A percentile compares a stretch with the other conserved stretches of the same genome.
Evolutionary conservation across 2,329 filamentous ascomycete species (phyloP).

Genomic region (Dactylellina drechsleri): DNA sequence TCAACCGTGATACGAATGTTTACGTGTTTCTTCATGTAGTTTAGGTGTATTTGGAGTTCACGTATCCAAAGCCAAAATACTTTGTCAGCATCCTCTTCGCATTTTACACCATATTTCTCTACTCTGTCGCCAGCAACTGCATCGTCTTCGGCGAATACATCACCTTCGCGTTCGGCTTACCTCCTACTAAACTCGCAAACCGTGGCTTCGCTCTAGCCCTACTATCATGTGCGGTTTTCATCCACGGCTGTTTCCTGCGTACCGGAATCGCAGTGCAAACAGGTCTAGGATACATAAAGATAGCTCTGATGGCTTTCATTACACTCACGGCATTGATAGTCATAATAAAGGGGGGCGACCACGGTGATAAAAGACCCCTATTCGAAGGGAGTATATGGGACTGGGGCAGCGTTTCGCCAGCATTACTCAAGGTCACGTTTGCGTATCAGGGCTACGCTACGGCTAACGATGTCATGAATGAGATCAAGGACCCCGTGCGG

Average conservation of each 20-base stretch:
- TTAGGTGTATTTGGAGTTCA: slow-evolving; percentile 71
- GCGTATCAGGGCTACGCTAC: slow-evolving; percentile 75
- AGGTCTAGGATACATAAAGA: slow-evolving; percentile 72
- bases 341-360: slow-evolving; percentile 62
- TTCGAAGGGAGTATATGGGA: slow-evolving; percentile 70
- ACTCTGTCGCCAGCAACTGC: slow-evolving; percentile 70
- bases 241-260: slow-evolving; percentile 66
- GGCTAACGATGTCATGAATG: slow-evolving; percentile 76
- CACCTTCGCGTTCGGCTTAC: slow-evolving; percentile 65
- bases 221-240: slow-evolving; percentile 68
- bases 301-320: slow-evolving; percentile 71
- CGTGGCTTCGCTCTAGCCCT: slow-evolving; percentile 70
- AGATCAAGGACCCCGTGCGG: slow-evolving; percentile 74
- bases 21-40: slow-evolving; percentile 5
- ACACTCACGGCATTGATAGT: slow-evolving; percentile 71
- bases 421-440: slow-evolving; percentile 75
- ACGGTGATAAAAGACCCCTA: slow-evolving; percentile 65
- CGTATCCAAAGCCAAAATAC: slow-evolving; percentile 70
- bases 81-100: slow-evolving; percentile 71
- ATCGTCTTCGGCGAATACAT: slow-evolving; percentile 70
- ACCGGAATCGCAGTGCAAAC: slow-evolving; percentile 71
- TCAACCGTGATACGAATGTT: not conserved
- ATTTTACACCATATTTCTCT: slow-evolving; percentile 71
- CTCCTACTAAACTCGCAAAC: slow-evolving; percentile 56
- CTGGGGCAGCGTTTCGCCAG: slow-evolving; percentile 74